Evolutionary conservation across 1,284 basidiomycete species (phyloP).

Genomic region (Violaceomyces palustris): DNA sequence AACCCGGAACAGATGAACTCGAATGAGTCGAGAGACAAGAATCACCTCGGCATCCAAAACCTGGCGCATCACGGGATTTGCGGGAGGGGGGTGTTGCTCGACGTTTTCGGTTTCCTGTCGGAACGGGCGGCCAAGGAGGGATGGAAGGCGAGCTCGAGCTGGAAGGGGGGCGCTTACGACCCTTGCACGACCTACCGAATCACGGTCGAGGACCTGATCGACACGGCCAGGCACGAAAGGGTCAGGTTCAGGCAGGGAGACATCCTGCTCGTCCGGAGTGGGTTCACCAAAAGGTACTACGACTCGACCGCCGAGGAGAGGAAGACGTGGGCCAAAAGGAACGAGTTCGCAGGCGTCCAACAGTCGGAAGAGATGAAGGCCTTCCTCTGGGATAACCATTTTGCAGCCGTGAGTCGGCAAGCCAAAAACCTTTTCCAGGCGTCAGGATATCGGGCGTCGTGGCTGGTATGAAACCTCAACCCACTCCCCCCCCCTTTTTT

Average conservation of each 20-base stretch:
- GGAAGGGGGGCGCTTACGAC: constrained; percentile 53
- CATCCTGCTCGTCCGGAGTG: constrained; percentile 50
- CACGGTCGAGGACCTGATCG: constrained; percentile 61
- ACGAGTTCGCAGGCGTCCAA: constrained; percentile 36
- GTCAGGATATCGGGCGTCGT: no score
- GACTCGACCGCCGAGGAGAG: constrained; percentile 57
- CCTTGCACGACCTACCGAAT: constrained; percentile 64
- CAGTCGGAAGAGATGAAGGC: constrained; percentile 41
- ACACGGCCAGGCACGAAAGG: constrained; percentile 62
- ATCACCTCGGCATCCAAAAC: constrained; percentile 31
- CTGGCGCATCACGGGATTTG: constrained; percentile 67
- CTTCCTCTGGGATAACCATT: constrained; percentile 66
- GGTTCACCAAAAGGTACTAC: constrained; percentile 64
- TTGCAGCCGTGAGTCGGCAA: constrained; percentile 57
- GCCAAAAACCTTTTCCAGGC: no score
- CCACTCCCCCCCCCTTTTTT: neutral
- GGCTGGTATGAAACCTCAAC: no score
- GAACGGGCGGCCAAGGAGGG: constrained; percentile 17
- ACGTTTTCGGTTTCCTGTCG: constrained; percentile 55
- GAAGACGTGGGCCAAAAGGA: constrained; percentile 54
- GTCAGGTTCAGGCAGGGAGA: constrained; percentile 53
- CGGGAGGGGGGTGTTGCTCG: constrained; percentile 66
- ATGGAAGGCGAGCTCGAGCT: constrained; percentile 6
- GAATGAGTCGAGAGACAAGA: constrained; percentile 8
- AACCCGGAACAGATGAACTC: constrained; percentile 14